These are phyloP conservation scores for Malus asiatica DNA, from an alignment of 306 rosid genomes.

Conservation along the genomic window DNA sequence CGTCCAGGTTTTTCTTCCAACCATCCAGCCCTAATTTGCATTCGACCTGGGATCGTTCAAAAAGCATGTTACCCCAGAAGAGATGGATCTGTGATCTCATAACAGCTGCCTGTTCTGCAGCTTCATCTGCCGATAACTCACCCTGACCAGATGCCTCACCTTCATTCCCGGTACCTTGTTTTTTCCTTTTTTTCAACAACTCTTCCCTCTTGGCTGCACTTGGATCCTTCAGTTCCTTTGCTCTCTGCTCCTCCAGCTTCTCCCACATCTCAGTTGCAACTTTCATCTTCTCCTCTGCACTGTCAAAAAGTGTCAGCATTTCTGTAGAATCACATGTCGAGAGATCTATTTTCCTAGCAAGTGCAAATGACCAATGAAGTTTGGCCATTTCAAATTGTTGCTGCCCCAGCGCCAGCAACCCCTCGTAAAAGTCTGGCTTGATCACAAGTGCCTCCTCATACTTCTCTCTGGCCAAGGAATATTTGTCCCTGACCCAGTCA, in stretches of 20 bases:
- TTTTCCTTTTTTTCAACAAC: constrained; percentile 62
- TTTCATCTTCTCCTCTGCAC: constrained; percentile 92
- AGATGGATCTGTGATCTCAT: constrained; percentile 98
- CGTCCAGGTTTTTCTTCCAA: constrained; percentile 78
- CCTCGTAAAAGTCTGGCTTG: constrained; percentile 93
- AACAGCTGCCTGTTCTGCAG: constrained; percentile 87
- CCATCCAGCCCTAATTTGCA: constrained; percentile 64
- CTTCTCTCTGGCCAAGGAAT: constrained; percentile 78
- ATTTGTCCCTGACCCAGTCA: constrained; percentile 95
- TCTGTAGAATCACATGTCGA: constrained; percentile 66
- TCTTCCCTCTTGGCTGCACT: constrained; percentile 79
- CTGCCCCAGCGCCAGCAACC: constrained; percentile 85
- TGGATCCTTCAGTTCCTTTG: constrained; percentile 77
- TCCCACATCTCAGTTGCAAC: constrained; percentile 98
- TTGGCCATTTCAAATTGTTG: constrained; percentile 98
- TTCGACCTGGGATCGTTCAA: constrained; percentile 94
- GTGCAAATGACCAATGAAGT: constrained; percentile 93
- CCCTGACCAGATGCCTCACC: constrained; percentile 50
- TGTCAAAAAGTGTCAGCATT: constrained; percentile 66
- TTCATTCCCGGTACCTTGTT: constrained; percentile 47
- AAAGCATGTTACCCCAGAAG: constrained; percentile 97
- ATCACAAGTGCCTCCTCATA: constrained; percentile 83
- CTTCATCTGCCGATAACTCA: constrained; percentile 70
- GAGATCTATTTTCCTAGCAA: constrained; percentile 82
- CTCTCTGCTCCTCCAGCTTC: constrained; percentile 86